Percentiles rank a stretch among this genome's conserved stretches.
These are phyloP conservation scores for Anthoceros angustus DNA, from an alignment of 225 moss, liverwort and hornwort genomes.

Conservation along the genomic window DNA sequence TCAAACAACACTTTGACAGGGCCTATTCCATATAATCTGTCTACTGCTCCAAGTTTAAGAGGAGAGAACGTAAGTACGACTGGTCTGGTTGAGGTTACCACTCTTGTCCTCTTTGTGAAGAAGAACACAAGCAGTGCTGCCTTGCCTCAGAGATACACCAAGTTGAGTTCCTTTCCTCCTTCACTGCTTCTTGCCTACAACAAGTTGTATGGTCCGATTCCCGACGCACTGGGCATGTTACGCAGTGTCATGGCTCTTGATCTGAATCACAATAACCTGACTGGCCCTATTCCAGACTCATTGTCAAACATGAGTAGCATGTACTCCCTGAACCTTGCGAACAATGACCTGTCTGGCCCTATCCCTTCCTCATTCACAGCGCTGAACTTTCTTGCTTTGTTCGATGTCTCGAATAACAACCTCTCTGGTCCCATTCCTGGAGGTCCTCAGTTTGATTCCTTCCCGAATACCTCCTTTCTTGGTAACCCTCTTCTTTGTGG, in stretches of 20 bases:
- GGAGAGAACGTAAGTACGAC: not conserved
- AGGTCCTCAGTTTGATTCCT: conserved; percentile 18
- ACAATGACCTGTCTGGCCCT: conserved; percentile 14
- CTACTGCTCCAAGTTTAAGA: not conserved
- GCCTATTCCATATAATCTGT: not conserved
- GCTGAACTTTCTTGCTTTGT: conserved; percentile 11
- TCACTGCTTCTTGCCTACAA: conserved; percentile 15
- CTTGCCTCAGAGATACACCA: not conserved
- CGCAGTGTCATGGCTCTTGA: conserved; percentile 12
- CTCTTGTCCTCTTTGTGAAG: not conserved
- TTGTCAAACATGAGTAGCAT: conserved; percentile 13
- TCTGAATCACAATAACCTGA: conserved; percentile 16
- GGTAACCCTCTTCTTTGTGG: conserved; percentile 23
- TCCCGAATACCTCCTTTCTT: conserved; percentile 12
- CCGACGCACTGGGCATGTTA: conserved; percentile 13
- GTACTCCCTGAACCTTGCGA: conserved; percentile 24
- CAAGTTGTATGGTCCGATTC: conserved; percentile 15
- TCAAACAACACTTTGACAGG: not conserved
- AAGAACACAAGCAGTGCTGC: not conserved
- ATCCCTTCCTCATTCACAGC: conserved; percentile 13
- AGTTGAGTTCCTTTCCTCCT: not conserved
- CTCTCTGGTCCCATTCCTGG: conserved; percentile 23
- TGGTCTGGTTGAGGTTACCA: not conserved
- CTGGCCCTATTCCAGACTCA: conserved; percentile 19
- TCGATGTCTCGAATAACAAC: conserved; percentile 26